phyloP scores from a whole-genome alignment of 2,329 filamentous ascomycete species.

The Pestalotiopsis fici region DNA sequence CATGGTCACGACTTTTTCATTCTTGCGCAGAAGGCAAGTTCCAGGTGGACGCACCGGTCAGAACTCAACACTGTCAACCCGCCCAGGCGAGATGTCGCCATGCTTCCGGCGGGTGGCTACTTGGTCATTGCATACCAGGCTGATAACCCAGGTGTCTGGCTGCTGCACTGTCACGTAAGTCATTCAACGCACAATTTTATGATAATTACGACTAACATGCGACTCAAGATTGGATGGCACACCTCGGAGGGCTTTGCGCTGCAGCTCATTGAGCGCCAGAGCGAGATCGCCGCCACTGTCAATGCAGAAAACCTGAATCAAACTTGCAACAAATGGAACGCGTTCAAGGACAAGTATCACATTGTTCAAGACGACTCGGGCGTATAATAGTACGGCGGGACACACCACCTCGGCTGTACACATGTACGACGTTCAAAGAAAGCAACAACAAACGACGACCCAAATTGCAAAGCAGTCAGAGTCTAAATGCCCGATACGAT shows the following conservation, averaged over 20 bases:
- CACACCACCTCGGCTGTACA: not conserved
- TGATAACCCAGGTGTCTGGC: constrained; percentile 54
- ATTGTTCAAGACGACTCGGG: constrained; percentile 34
- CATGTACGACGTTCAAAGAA: not conserved
- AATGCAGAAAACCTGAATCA: constrained; percentile 25
- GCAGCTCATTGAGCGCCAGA: constrained; percentile 46
- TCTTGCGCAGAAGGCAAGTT: constrained; percentile 30
- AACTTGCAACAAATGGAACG: constrained; percentile 29
- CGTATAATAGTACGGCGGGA: constrained; percentile 21
- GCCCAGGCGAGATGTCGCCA: constrained; percentile 48
- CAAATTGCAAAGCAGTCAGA: not conserved
- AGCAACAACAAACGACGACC: not conserved
- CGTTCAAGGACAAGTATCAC: constrained; percentile 21
- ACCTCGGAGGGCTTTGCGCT: constrained; percentile 50
- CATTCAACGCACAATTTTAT: too few species aligned
- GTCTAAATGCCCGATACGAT: not conserved
- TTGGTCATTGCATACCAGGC: constrained; percentile 50
- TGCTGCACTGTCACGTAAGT: constrained; percentile 35
- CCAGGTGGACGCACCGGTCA: constrained; percentile 27
- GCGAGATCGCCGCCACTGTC: constrained; percentile 26
- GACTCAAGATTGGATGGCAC: constrained; percentile 48
- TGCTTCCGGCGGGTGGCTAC: constrained; percentile 46
- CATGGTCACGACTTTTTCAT: constrained; percentile 47
- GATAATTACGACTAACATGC: not conserved
- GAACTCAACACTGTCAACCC: constrained; percentile 42